Conservation (phyloP, 2,329 filamentous ascomycete species). For the Exophiala bonariae region DNA sequence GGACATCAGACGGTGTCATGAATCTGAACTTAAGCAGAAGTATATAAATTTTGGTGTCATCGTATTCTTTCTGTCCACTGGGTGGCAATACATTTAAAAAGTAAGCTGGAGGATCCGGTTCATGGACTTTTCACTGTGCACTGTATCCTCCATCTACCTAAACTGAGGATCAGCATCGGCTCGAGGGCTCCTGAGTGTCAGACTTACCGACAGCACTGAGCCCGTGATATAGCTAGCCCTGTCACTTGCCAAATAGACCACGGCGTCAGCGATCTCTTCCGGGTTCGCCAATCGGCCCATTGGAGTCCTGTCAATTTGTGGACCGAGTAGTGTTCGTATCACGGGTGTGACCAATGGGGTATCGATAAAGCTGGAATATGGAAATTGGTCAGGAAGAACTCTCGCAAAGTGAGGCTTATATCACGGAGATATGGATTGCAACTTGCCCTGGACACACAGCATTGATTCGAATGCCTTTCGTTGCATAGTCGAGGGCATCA, state of each 20-base stretch:
- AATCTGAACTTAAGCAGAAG: too few species aligned
- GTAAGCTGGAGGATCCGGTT: too few species aligned
- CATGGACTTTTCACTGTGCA: constrained; percentile 7
- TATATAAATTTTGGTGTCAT: too few species aligned
- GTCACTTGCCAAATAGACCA: constrained; percentile 33
- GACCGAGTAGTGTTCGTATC: neutral
- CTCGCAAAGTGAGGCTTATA: constrained; percentile 1
- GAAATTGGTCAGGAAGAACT: neutral
- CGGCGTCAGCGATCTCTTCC: constrained; percentile 36
- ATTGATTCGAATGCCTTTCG: constrained; percentile 38
- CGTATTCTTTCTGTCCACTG: too few species aligned
- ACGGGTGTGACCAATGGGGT: constrained; percentile 1
- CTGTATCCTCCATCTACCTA: constrained; percentile 11
- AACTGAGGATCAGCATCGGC: neutral
- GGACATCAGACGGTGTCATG: too few species aligned
- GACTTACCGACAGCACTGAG: constrained; percentile 4
- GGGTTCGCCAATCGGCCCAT: constrained; percentile 36
- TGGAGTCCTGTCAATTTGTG: constrained; percentile 20
- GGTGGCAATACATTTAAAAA: too few species aligned
- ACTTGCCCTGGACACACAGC: constrained; percentile 38
- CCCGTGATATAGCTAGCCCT: constrained; percentile 37
- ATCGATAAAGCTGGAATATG: constrained; percentile 1
- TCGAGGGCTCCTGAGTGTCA: neutral
- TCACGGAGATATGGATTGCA: too few species aligned
- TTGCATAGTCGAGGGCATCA: constrained; percentile 35